Evolutionary conservation across 371 early-diverging fungal genomes (phyloP), one percentile per base, ranked within the genome.

Genomic region (Mortierella sp.): DNA sequence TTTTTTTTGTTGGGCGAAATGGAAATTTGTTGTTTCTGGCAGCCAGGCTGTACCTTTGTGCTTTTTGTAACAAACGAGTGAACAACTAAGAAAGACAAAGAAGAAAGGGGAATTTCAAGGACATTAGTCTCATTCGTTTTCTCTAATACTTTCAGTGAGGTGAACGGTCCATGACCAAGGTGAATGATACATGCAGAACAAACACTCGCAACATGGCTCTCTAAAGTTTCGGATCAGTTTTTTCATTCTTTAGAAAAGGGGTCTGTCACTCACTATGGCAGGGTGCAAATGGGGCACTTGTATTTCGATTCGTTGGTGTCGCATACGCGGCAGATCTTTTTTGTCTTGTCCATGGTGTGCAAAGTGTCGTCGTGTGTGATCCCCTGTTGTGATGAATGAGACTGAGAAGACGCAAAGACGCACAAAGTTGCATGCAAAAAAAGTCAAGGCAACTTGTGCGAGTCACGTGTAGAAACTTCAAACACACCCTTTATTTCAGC

Each of bases 241-340:
- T 58, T 7, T 5, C 37, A 16, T 61, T 14, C 34, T 31, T 61
- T 19, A 37, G 37, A 39, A 22, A 9, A 61, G 50, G 50, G 22
- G n/a, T 14, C 37, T 45, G 39, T 29, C 50, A 68, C 81, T 70
- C 53, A 83, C 84, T 83, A 83, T 2, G 84, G 84, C 9, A 75
- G 50, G 0, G 79, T 83, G 70, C 84, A 83, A 40, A 44, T 76
- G 2, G 84, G 79, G 40, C 84, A 83, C 50, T 83, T 83, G 84
- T 83, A 83, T 50, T 83, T 83, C 7, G 76, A 79, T 13, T 69
- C 50, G 40, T 70, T 61, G 43, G 76, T 76, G 41, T 72, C 47
- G 41, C 84, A 83, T 29, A 83, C 66, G 29, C 69, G 64, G 47
- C 84, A 83, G 45, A 83, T 41, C 69, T 76, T 83, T 53, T 83